Evolutionary conservation across 2,329 filamentous ascomycete species (phyloP).

Genomic region (Lachnellula arida): DNA sequence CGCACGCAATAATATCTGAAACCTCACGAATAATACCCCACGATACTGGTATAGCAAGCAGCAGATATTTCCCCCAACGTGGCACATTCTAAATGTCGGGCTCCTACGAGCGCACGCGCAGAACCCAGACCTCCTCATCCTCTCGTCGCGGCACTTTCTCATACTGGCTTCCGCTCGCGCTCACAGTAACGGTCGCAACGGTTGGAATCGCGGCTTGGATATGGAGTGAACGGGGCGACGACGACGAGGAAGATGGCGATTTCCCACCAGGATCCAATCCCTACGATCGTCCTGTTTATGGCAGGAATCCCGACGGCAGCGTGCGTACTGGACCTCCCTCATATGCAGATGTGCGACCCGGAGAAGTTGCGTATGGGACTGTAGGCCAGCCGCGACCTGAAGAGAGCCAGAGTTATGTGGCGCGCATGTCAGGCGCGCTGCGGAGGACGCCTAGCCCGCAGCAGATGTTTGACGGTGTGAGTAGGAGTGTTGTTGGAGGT

Average conservation of each 20-base stretch:
- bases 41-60: slow-evolving; percentile 11
- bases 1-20: slow-evolving; percentile 14
- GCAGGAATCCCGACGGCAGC: slow-evolving; percentile 28
- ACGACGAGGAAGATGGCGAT: slow-evolving; percentile 56
- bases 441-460: slow-evolving; percentile 81
- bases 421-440: slow-evolving; percentile 75
- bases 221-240: slow-evolving; percentile 81
- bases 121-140: slow-evolving; percentile 47
- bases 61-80: slow-evolving; percentile 16
- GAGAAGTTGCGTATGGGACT: slow-evolving; percentile 40
- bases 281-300: slow-evolving; percentile 30
- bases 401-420: slow-evolving; percentile 59
- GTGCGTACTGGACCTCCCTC: slow-evolving; percentile 36
- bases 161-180: slow-evolving; percentile 83
- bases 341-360: slow-evolving; percentile 33
- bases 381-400: slow-evolving; percentile 34
- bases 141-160: slow-evolving; percentile 59
- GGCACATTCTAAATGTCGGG: slow-evolving; percentile 50
- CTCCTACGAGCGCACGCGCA: slow-evolving; percentile 47
- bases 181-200: slow-evolving; percentile 84
- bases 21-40: not conserved
- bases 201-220: slow-evolving; percentile 86
- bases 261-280: slow-evolving; percentile 42
- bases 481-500: slow-evolving; percentile 74
- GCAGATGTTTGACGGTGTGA: slow-evolving; percentile 80